Base-by-base conservation (phyloP, 2,329 filamentous ascomycete species). In the Arachnomyces sp. region DNA sequence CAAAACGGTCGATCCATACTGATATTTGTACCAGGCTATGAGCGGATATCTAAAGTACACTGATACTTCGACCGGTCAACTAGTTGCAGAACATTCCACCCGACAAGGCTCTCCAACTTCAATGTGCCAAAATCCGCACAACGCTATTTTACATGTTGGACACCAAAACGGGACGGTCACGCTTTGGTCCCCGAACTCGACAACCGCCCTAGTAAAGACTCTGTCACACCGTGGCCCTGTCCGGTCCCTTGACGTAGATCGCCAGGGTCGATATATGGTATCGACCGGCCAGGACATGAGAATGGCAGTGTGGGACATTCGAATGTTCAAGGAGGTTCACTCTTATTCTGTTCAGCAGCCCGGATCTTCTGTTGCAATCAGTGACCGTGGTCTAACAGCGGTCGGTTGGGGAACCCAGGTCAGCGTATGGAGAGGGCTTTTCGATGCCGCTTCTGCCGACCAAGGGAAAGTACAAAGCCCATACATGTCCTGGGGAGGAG, bases 81-180 rank as follows among this genome's bases (percentile, higher is more conserved):
- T 93, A 47, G 83, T 96, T 12, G 78, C 82, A 52, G 89, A 96
- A 61, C 75, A 92, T 41, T 79, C 86, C 18, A 96, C 90, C 8
- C 82, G 84, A 58, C 75, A 89, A 45, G 92, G 92, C 18, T 80
- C 84, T 3, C 86, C 92, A 1, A 86, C 85, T 3, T 78, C 90
- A 3, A 75, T 98, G 48, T 74, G 80, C 3, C 89, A 95, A 55
- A 98, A 98, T 59, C 84, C 86, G 0, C 84, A 84, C 63, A 98
- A 98, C 60, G 92, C 87, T 12, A 82, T 98, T 43, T 71, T 95
- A 36, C 88, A 96, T 54, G 79, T 89, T 46, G 92, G 92, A 7
- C 90, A 96, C 58, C 88, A 95, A 57, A 96, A 96, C 57, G 92
- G 92, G 42, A 85, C 86, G 2, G 88, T 98, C 28, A 92, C 87